Evolutionary conservation across 2,329 filamentous ascomycete genomes (phyloP).

Genomic region (Macrophomina tecta): DNA sequence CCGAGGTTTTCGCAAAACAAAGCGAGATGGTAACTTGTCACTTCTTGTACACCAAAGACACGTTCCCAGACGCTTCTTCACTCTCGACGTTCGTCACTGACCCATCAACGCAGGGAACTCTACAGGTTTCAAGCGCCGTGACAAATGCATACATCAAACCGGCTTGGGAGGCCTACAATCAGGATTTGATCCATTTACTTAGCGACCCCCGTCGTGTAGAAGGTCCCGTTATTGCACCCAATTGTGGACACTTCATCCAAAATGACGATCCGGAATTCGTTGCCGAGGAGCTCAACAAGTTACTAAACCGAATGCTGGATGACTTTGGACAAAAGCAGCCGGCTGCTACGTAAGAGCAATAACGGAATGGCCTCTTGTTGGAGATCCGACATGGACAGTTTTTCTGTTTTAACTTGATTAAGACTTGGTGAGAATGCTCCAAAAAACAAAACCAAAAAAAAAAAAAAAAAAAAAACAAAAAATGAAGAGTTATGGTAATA

Average conservation of each 20-base stretch:
- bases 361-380: no score
- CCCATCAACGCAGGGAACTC: slow-evolving; percentile 31
- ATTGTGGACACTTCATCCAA: slow-evolving; percentile 64
- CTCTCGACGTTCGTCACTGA: background rate
- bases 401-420: no score
- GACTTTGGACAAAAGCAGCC: background rate
- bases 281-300: slow-evolving; percentile 39
- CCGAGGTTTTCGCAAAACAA: slow-evolving; percentile 59
- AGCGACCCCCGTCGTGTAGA: slow-evolving; percentile 44
- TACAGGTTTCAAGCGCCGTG: slow-evolving; percentile 44
- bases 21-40: slow-evolving; percentile 35
- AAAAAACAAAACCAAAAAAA: no score
- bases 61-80: slow-evolving; percentile 12
- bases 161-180: slow-evolving; percentile 61
- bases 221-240: slow-evolving; percentile 55
- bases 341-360: no score
- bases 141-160: slow-evolving; percentile 61
- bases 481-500: no score
- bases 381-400: no score
- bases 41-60: no score
- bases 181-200: slow-evolving; percentile 56
- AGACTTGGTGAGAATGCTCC: no score
- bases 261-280: slow-evolving; percentile 58
- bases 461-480: no score
- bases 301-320: slow-evolving; percentile 36